Evolutionary conservation across 1,284 basidiomycete species (phyloP), one percentile per base, ranked within the genome.

Genomic region (Athelia sp.): DNA sequence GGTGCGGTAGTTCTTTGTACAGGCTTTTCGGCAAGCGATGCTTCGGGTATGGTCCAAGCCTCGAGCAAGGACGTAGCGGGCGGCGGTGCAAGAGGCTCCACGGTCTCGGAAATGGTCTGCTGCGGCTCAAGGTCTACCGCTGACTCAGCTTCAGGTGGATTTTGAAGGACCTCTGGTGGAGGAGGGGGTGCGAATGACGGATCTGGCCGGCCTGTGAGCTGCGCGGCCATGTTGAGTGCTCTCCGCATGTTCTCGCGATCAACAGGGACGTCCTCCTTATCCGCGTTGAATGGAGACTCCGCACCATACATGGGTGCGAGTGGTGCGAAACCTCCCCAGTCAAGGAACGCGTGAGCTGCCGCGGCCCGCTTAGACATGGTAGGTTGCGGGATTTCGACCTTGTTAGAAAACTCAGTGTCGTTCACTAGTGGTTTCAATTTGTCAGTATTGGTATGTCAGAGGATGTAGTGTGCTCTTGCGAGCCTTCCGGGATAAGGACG

Each of bases 291-390:
- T 4, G 36, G 36, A 17, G 36, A 40, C 4, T 29, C 26, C 36
- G 15, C 15, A n/a, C 8, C 6, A n/a, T 8, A 40, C 36, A 8
- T 6, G 8, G 58, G 47, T 23, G 40, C 45, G 44, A 44, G 50
- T 15, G 49, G 44, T 42, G 43, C 43, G 22, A 44, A 44, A 10
- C 43, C 43, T 9, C 43, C 43, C 43, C 43, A 44, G 18, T 44
- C 21, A 9, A 22, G 22, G 4, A 44, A 23, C 14, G 43, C 43
- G 17, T 44, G 18, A n/a, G n/a, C 43, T 4, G 23, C 10, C 10
- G 43, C 43, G 4, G 23, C 14, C 8, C 24, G 15, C 23, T 23
- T 44, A 6, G 8, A 8, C 15, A n/a, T n/a, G 4, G 19, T 44
- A 4, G 18, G 15, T n/a, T 21, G 21, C 22, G 36, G 36, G 8